Evolutionary conservation across 2,329 filamentous ascomycete genomes (phyloP), one percentile per base, ranked within the genome.

Genomic region (Cytospora mali): DNA sequence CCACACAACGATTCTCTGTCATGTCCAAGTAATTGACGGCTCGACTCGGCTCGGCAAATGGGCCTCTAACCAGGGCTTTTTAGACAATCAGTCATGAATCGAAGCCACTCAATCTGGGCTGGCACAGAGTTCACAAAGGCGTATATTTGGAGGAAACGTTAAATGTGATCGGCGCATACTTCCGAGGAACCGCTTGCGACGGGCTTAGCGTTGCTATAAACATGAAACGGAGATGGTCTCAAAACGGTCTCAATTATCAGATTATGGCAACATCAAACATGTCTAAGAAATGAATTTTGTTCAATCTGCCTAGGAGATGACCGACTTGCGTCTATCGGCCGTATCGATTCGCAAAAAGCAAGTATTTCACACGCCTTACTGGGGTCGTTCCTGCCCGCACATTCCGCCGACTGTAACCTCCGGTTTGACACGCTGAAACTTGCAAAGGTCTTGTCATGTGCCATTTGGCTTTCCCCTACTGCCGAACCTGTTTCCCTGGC

Each of bases 241-340:
- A 18, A 23, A 1, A 16, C 18, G 21, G 29, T 35, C 7, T 35
- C 10, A 7, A 21, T 10, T 18, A 16, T 16, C 21, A 21, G 42
- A n/a, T 21, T 21, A 31, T 33, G n/a, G n/a, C 18, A 4, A 46
- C 21, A n/a, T 4, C 3, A 29, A 33, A 28, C 23, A 46, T 6
- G 11, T 31, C 23, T 54, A 58, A 53, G 35, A 27, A 55, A 56
- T 48, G 55, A n/a, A 39, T 51, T 64, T 55, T 53, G 65, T 68
- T 64, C 61, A 67, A 68, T 61, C 55, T 66, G 62, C 42, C 58
- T 66, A 62, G 55, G 53, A 66, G 21, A 55, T 55, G 63, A 27
- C 58, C 51, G 58, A 35, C 39, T 54, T 60, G 27, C n/a, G 42
- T 61, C 62, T 58, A 58, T 58, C 39, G 39, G 58, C 42, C 46